These are phyloP conservation scores for Phanerochaete sordida DNA, from an alignment of 768 basidiomycete genomes.

Conservation along the genomic window DNA sequence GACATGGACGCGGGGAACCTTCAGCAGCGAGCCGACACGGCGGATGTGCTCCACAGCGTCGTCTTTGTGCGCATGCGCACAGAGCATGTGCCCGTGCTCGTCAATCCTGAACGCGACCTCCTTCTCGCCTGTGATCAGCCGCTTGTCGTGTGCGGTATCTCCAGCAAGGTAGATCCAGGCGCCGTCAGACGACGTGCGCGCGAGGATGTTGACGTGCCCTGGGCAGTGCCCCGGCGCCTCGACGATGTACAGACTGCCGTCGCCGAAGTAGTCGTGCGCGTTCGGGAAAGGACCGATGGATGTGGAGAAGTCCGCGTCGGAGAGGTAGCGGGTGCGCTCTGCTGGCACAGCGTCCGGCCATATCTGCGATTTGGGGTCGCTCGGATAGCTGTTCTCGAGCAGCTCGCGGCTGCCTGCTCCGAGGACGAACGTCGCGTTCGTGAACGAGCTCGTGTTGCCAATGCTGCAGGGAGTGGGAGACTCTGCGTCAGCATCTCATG, in stretches of 20 bases:
- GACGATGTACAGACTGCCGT: conserved; percentile 56
- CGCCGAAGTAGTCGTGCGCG: conserved; percentile 52
- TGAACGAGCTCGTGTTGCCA: conserved; percentile 45
- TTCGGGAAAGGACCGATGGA: conserved; percentile 51
- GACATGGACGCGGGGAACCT: neutral
- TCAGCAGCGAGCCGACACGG: neutral
- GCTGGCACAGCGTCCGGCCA: conserved; percentile 33
- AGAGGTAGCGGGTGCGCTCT: conserved; percentile 1
- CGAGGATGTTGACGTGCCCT: conserved; percentile 54
- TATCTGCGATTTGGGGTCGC: conserved; percentile 33
- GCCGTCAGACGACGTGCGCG: conserved; percentile 49
- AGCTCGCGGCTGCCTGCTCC: conserved; percentile 37
- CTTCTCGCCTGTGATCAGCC: conserved; percentile 45
- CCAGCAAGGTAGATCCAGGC: conserved; percentile 54
- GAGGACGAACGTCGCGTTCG: conserved; percentile 44
- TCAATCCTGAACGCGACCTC: conserved; percentile 34
- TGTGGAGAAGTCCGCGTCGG: conserved; percentile 30
- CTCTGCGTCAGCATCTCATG: neutral
- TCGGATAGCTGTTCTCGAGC: conserved; percentile 40
- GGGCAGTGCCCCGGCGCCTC: conserved; percentile 55
- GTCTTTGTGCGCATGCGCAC: neutral
- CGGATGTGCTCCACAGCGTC: neutral
- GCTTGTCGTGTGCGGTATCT: conserved; percentile 54
- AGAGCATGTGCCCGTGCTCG: neutral
- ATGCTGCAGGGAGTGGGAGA: conserved; percentile 26